Percentiles rank a stretch among this genome's conserved stretches.
phyloP scores from a whole-genome alignment of 2,329 filamentous ascomycete species.

The Diaporthe australafricana region DNA sequence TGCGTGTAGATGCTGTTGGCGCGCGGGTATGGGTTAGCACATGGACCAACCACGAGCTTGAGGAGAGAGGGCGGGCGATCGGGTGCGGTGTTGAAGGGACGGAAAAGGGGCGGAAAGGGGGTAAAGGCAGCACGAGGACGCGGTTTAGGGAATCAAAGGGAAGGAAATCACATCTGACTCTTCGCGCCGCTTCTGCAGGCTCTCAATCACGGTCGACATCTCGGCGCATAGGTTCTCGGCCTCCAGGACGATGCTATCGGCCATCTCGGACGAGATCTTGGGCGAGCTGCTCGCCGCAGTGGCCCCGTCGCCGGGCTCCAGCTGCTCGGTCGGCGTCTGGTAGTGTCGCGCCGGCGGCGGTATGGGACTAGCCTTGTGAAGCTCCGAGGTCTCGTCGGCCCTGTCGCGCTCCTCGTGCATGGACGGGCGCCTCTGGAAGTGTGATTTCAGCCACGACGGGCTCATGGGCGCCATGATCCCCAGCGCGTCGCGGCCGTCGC shows the following conservation, averaged over 20 bases:
- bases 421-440: constrained; percentile 32
- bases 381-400: constrained; percentile 25
- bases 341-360: background rate
- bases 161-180: constrained; percentile 63
- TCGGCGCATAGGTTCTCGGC: constrained; percentile 61
- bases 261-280: constrained; percentile 40
- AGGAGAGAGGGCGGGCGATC: too few relatives aligned
- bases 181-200: constrained; percentile 66
- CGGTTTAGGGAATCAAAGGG: background rate
- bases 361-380: constrained; percentile 1
- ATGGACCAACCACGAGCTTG: background rate
- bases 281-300: constrained; percentile 1
- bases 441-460: constrained; percentile 36
- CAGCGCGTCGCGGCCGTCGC: constrained; percentile 23
- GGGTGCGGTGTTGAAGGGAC: background rate
- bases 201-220: constrained; percentile 61
- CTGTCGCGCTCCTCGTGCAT: background rate
- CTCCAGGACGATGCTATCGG: constrained; percentile 43
- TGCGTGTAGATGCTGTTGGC: constrained; percentile 67
- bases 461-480: constrained; percentile 35
- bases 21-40: constrained; percentile 43
- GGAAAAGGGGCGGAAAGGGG: background rate
- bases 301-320: constrained; percentile 27
- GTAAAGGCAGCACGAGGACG: background rate
- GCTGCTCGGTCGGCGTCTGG: constrained; percentile 16